Base-by-base conservation (phyloP, 2,329 filamentous ascomycete genomes). In the Malbranchea zuffiana region DNA sequence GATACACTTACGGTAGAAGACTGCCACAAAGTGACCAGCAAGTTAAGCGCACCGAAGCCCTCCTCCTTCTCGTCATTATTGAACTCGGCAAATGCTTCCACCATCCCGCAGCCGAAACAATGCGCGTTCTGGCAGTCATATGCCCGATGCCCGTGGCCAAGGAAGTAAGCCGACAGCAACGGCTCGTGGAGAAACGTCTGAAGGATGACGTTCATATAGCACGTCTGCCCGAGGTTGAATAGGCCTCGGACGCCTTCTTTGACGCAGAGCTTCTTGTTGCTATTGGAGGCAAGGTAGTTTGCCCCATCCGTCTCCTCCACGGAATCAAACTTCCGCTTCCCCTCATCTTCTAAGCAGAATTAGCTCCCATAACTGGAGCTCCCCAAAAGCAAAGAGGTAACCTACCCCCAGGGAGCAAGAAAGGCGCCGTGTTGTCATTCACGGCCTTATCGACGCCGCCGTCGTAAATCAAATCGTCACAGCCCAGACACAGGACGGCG, bases 171-270 rank as follows among this genome's bases (percentile, higher is more conserved):
- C 42, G 84, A 78, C 19, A 98, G 72, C 29, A 95, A 72, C 1
- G 88, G 88, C 54, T 96, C 95, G 63, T 95, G 88, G 37, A 96
- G 74, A 49, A 98, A 78, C 39, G 82, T 86, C 59, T 96, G 90
- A 11, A 98, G 69, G 32, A 96, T 86, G 19, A 95, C 88, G 50
- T 90, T 93, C 71, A 96, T 88, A 61, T 95, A 98, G 65, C 88
- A 98, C 7, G 90, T 96, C 41, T 92, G 86, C n/a, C 88, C 90
- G 57, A 94, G 88, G 54, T 96, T 98, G 61, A 93, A 95, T 43
- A 98, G 80, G 20, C 88, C 88, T 23, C 90, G 78, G 25, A 95
- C 74, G 6, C 90, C 88, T 47, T 81, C 86, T 12, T 85, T 86
- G 39, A 83, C 78, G 55, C 88, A 95, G 8, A 85, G 82, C 5